Evolutionary conservation across 106 monocot species (phyloP).

Genomic region (Dendrobium officinale): DNA sequence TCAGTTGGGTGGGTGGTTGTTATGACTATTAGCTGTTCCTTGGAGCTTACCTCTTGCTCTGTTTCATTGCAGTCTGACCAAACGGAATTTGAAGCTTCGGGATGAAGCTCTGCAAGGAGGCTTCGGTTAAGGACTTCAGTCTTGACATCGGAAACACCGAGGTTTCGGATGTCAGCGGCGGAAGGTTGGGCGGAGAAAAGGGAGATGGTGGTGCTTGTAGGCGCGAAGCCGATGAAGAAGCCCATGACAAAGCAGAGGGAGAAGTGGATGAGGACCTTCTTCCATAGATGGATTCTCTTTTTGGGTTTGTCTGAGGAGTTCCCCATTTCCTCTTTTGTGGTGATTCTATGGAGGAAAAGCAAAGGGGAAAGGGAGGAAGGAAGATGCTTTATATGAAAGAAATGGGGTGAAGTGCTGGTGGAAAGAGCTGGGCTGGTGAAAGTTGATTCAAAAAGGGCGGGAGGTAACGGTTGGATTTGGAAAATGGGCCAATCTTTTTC

Average conservation of each 20-base stretch:
- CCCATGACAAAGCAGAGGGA: conserved; percentile 83
- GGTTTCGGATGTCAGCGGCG: background rate
- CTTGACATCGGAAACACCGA: conserved; percentile 11
- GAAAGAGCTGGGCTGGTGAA: background rate
- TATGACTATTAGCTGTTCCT: conserved; percentile 29
- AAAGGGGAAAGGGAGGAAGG: background rate
- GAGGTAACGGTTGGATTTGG: background rate
- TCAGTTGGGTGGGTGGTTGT: conserved; percentile 17
- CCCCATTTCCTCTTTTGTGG: conserved; percentile 20
- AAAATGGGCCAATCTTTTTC: background rate
- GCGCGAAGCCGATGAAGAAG: conserved; percentile 88
- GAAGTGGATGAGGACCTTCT: conserved; percentile 78
- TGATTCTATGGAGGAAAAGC: background rate
- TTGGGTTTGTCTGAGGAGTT: conserved; percentile 45
- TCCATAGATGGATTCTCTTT: conserved; percentile 67
- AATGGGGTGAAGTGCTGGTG: background rate
- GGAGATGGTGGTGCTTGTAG: conserved; percentile 32
- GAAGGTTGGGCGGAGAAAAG: conserved; percentile 13
- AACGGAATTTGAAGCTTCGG: background rate
- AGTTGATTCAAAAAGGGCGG: background rate
- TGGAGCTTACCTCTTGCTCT: background rate
- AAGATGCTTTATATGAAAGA: background rate
- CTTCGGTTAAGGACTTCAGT: background rate
- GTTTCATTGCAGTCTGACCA: background rate
- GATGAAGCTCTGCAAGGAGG: background rate